A percentile compares a stretch with the other conserved stretches of the same genome.
Evolutionary conservation across 164 flowering plant genomes (phyloP).

Genomic region (Piper betle): DNA sequence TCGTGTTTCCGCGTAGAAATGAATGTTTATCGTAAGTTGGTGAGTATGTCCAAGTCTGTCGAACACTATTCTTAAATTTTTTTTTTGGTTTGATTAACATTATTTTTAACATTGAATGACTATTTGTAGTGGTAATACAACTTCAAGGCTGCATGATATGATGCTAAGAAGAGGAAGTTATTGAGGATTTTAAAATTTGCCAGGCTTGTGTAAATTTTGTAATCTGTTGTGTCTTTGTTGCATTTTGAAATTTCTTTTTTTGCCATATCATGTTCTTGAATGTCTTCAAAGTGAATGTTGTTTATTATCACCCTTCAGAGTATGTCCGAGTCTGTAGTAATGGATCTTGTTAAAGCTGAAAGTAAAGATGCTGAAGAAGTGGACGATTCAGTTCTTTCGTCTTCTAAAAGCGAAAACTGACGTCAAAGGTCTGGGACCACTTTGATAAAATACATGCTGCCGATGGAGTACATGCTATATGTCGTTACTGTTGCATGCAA

Average conservation of each 20-base stretch:
- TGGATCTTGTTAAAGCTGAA: neutral
- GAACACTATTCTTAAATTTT: too few species aligned
- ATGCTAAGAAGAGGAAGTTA: too few species aligned
- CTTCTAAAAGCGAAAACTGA: conserved; percentile 1
- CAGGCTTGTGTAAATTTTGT: too few species aligned
- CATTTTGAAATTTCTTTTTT: too few species aligned
- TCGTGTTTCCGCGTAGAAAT: too few species aligned
- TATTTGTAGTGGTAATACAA: neutral
- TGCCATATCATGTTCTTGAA: too few species aligned
- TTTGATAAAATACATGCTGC: neutral
- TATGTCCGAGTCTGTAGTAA: neutral
- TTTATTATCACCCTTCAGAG: neutral
- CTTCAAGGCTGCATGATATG: too few species aligned
- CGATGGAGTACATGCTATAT: neutral
- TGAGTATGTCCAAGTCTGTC: too few species aligned
- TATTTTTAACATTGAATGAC: too few species aligned
- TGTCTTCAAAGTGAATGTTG: neutral
- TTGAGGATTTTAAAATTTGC: too few species aligned
- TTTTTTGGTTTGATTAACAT: neutral
- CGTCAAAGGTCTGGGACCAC: neutral
- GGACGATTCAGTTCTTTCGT: neutral
- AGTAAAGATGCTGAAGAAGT: neutral
- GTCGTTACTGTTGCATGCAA: neutral
- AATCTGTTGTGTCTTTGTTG: too few species aligned
- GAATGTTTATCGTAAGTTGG: too few species aligned